Conservation (phyloP, 805 yeast species). For the Starmerella vaccinii region DNA sequence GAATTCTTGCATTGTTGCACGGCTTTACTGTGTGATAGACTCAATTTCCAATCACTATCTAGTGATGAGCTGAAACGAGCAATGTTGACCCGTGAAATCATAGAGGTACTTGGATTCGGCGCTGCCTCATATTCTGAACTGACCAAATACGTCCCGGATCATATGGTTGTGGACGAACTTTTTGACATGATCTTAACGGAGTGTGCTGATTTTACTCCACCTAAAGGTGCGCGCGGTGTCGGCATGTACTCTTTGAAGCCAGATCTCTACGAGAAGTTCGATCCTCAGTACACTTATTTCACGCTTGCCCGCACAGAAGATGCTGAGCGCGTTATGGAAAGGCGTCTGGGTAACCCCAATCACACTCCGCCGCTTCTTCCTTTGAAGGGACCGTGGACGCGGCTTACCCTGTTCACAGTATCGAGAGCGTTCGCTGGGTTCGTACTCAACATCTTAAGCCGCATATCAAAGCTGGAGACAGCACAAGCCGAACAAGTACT, state of each 20-base stretch:
- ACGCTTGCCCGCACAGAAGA: conserved; percentile 73
- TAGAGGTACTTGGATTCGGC: conserved; percentile 72
- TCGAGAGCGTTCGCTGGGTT: conserved; percentile 26
- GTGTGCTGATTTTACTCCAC: conserved; percentile 53
- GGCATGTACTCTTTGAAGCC: conserved; percentile 62
- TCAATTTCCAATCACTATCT: conserved; percentile 42
- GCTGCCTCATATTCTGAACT: conserved; percentile 63
- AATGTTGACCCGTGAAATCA: conserved; percentile 57
- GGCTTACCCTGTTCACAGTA: conserved; percentile 27
- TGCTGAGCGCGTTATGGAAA: conserved; percentile 43
- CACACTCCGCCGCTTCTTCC: conserved; percentile 43
- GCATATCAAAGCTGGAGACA: conserved; percentile 18
- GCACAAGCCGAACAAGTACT: conserved; percentile 46
- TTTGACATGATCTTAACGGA: conserved; percentile 54
- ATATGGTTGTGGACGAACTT: conserved; percentile 55
- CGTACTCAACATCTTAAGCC: conserved; percentile 15
- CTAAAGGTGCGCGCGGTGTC: conserved; percentile 45
- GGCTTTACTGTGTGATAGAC: conserved; percentile 56
- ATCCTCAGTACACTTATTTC: conserved; percentile 76
- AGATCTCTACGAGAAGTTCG: conserved; percentile 44
- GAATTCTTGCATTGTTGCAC: conserved; percentile 65
- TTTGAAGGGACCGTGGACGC: conserved; percentile 29
- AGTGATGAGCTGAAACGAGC: conserved; percentile 41
- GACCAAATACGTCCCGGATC: conserved; percentile 62
- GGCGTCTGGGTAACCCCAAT: conserved; percentile 46